phyloP scores from a whole-genome alignment of 2,329 filamentous ascomycete species.

The Colletotrichum theobromicola region DNA sequence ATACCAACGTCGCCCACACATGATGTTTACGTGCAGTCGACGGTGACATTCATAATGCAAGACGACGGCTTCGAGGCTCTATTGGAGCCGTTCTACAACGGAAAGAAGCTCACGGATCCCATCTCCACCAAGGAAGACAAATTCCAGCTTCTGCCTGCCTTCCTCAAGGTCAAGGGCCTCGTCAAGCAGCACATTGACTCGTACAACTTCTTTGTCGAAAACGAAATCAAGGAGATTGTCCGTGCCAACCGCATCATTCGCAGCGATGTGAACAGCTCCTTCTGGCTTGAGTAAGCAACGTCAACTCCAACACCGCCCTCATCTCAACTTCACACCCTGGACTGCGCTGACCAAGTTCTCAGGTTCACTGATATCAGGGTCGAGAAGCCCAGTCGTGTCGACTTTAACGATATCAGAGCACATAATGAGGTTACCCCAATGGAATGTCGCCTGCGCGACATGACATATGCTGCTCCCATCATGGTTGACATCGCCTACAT shows the following conservation, averaged over 20 bases:
- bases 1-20: not conserved
- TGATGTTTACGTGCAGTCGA: slow-evolving; percentile 15
- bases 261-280: slow-evolving; percentile 91
- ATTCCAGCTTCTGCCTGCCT: slow-evolving; percentile 96
- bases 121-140: slow-evolving; percentile 80
- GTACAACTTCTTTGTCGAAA: slow-evolving; percentile 97
- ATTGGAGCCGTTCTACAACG: slow-evolving; percentile 71
- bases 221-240: slow-evolving; percentile 96
- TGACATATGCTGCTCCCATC: slow-evolving; percentile 97
- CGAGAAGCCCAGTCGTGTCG: slow-evolving; percentile 78
- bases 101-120: slow-evolving; percentile 69
- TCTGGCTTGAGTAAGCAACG: slow-evolving; percentile 75
- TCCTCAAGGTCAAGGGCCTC: slow-evolving; percentile 94
- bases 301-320: not conserved
- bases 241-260: slow-evolving; percentile 86
- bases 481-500: slow-evolving; percentile 92
- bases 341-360: not conserved
- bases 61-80: slow-evolving; percentile 72
- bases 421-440: slow-evolving; percentile 86
- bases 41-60: slow-evolving; percentile 48
- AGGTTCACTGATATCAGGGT: slow-evolving; percentile 88
- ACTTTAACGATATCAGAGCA: slow-evolving; percentile 74
- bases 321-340: not conserved
- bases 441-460: slow-evolving; percentile 93
- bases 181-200: slow-evolving; percentile 99